phyloP scores from a whole-genome alignment of 805 yeast genomes.

The Scheffersomyces spartinae region DNA sequence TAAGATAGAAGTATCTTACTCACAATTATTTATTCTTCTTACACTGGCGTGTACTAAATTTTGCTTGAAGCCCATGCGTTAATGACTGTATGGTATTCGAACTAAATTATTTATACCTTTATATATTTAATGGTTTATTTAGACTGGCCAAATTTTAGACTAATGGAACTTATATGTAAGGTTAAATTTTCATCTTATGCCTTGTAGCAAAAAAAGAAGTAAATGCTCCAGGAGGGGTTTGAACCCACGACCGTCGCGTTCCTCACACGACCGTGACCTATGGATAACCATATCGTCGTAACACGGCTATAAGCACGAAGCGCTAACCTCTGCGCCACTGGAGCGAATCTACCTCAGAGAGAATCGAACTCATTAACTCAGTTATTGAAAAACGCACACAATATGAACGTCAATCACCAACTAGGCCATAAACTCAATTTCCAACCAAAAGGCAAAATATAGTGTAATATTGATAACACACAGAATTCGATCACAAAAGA shows the following conservation, averaged over 20 bases:
- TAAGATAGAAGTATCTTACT: not conserved
- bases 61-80: not conserved
- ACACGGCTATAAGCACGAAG: slow-evolving; percentile 42
- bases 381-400: too few species aligned
- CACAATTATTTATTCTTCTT: not conserved
- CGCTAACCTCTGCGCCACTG: slow-evolving; percentile 46
- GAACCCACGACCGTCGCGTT: slow-evolving; percentile 47
- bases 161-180: not conserved
- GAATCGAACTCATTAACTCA: too few species aligned
- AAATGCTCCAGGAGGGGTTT: slow-evolving; percentile 43
- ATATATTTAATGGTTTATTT: too few species aligned
- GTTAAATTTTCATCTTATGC: too few species aligned
- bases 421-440: too few species aligned
- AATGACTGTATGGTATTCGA: not conserved
- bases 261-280: slow-evolving; percentile 43
- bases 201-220: slow-evolving; percentile 17
- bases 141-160: not conserved
- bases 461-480: too few species aligned
- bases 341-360: too few species aligned
- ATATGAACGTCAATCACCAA: too few species aligned
- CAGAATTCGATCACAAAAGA: too few species aligned
- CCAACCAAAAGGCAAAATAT: too few species aligned
- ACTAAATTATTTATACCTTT: not conserved
- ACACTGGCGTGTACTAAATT: not conserved
- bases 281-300: slow-evolving; percentile 33